Conservation (phyloP, 1,139 yeast species). For the Hyphopichia buzzinii region DNA sequence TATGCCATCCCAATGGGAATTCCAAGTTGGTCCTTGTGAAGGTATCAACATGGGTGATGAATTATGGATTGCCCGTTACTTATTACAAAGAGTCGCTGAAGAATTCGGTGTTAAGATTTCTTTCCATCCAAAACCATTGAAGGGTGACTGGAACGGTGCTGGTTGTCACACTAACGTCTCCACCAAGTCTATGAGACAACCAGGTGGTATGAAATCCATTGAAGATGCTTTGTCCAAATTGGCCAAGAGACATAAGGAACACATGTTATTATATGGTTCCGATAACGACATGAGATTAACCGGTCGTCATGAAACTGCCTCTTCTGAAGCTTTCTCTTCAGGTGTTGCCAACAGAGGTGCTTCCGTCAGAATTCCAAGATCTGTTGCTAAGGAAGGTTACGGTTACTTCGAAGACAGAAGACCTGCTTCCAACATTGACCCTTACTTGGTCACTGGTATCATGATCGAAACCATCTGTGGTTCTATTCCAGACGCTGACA, state of each 20-base stretch:
- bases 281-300: conserved; percentile 95
- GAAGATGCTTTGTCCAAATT: conserved; percentile 91
- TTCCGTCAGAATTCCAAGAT: conserved; percentile 96
- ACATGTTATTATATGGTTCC: conserved; percentile 90
- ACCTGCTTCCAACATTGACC: conserved; percentile 99
- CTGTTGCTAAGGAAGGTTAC: conserved; percentile 95
- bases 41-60: conserved; percentile 98
- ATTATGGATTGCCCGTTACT: conserved; percentile 93
- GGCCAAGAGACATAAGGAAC: conserved; percentile 95
- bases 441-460: conserved; percentile 97
- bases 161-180: conserved; percentile 99
- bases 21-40: conserved; percentile 97
- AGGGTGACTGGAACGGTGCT: conserved; percentile 99
- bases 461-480: conserved; percentile 97
- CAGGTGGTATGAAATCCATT: conserved; percentile 95
- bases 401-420: conserved; percentile 99
- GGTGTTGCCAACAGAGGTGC: conserved; percentile 99
- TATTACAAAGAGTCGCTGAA: conserved; percentile 93
- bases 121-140: conserved; percentile 97
- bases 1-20: conserved; percentile 99
- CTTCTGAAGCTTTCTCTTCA: conserved; percentile 82
- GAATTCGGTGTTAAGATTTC: conserved; percentile 98
- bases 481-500: conserved; percentile 92
- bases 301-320: conserved; percentile 98
- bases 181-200: conserved; percentile 82